Evolutionary conservation across 345 rosid genomes (phyloP), one percentile per base, ranked within the genome.

Genomic region (Microthlaspi erraticum): DNA sequence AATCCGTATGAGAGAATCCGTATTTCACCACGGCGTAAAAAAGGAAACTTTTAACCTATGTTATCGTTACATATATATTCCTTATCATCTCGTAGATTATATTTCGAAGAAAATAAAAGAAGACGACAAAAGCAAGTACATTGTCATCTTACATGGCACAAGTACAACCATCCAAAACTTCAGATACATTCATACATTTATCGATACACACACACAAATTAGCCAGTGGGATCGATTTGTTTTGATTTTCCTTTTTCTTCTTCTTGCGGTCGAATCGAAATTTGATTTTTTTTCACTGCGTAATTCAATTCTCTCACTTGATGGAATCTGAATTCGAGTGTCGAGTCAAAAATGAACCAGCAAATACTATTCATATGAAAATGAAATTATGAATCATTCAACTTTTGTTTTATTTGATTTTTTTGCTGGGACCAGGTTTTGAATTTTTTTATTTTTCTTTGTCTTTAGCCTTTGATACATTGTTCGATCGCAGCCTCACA

Each of bases 91-190:
- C 4, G 7, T 52, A 52, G 37, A 71, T 52, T 62, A 18, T 61
- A 11, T 44, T 55, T 63, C 16, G 23, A 73, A 46, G 52, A 64
- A 66, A 57, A 26, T 18, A 32, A 49, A 14, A 50, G 53, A 49
- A 74, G 49, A 51, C 33, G 62, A 53, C 62, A 65, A 52, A 74
- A 52, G 29, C 37, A 67, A 60, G 26, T 59, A 66, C 68, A 60
- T 66, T 67, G 73, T 60, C 50, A 42, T 74, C 42, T 61, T 51
- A 53, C 78, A 74, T 66, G 72, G 68, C 73, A 51, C 39, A 74
- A 67, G 77, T 38, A 57, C 66, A 63, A 26, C 45, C 72, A 42
- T 51, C 68, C 68, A 67, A 48, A 43, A 45, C 73, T 52, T 43
- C 78, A 50, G 41, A 59, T 66, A 16, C 12, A 13, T 63, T 23